Conservation (phyloP, 2,329 filamentous ascomycete genomes). For the Ampelomyces quisqualis region DNA sequence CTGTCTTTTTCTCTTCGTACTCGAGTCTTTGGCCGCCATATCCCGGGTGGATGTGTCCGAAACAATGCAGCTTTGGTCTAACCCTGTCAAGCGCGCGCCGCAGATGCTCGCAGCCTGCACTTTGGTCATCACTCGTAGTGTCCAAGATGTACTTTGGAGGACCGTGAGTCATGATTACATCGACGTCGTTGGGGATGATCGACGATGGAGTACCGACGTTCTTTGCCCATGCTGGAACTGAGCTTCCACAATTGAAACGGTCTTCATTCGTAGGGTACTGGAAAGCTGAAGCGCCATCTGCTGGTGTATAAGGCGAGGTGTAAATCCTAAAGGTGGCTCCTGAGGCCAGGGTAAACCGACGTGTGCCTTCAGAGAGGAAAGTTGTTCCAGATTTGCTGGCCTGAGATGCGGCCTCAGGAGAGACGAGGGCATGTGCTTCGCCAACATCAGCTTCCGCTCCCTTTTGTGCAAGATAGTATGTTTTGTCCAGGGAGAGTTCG, state of each 20-base stretch:
- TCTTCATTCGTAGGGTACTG: constrained; percentile 53
- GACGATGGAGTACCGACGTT: constrained; percentile 19
- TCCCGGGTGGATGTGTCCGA: constrained; percentile 61
- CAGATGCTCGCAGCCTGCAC: constrained; percentile 58
- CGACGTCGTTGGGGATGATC: constrained; percentile 44
- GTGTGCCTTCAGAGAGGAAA: constrained; percentile 56
- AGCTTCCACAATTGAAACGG: constrained; percentile 49
- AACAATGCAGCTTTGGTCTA: constrained; percentile 57
- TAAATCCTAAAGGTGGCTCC: constrained; percentile 55
- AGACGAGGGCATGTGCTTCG: constrained; percentile 23
- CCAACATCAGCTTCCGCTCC: constrained; percentile 9
- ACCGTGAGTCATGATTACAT: constrained; percentile 62
- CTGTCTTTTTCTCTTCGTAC: constrained; percentile 18
- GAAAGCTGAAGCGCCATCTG: constrained; percentile 57
- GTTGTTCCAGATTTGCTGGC: constrained; percentile 49
- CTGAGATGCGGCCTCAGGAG: constrained; percentile 39
- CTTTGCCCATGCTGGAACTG: constrained; percentile 19
- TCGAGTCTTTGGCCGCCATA: constrained; percentile 34
- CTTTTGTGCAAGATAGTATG: constrained; percentile 36
- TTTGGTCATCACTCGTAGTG: constrained; percentile 25
- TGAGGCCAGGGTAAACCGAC: constrained; percentile 49
- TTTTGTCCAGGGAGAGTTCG: constrained; percentile 58
- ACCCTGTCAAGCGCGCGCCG: constrained; percentile 50
- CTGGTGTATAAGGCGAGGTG: constrained; percentile 54
- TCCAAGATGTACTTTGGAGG: constrained; percentile 57